A percentile compares a stretch with the other conserved stretches of the same genome.
Evolutionary conservation across 2,329 filamentous ascomycete genomes (phyloP).

Genomic region (Aspergillus ochraceus): DNA sequence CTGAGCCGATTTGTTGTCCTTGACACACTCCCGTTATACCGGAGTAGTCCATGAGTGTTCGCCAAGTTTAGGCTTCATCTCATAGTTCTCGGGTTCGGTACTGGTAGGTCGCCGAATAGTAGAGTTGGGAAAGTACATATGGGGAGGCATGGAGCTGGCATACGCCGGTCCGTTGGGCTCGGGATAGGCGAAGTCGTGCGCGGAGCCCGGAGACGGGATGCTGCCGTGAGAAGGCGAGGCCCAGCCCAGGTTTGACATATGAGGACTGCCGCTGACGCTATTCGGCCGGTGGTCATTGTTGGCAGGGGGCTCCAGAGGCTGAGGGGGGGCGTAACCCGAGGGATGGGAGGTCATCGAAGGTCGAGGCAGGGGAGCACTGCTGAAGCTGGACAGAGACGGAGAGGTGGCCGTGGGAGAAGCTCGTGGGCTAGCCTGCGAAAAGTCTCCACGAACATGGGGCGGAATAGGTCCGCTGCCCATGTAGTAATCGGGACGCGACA

Average conservation of each 20-base stretch:
- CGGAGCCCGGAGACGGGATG: slow-evolving; percentile 68
- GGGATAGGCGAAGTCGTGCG: slow-evolving; percentile 79
- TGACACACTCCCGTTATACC: slow-evolving; percentile 23
- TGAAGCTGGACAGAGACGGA: slow-evolving; percentile 64
- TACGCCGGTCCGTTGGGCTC: slow-evolving; percentile 63
- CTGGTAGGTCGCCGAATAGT: slow-evolving; percentile 72
- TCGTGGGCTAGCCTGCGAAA: slow-evolving; percentile 68
- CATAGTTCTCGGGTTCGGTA: slow-evolving; percentile 69
- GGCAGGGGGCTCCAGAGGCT: slow-evolving; percentile 77
- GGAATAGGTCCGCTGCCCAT: slow-evolving; percentile 78
- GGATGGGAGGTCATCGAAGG: slow-evolving; percentile 81
- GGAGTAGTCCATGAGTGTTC: slow-evolving; percentile 40
- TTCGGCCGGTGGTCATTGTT: slow-evolving; percentile 73
- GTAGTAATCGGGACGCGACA: slow-evolving; percentile 77
- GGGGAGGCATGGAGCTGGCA: slow-evolving; percentile 48
- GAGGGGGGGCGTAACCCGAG: slow-evolving; percentile 75
- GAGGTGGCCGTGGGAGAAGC: slow-evolving; percentile 64
- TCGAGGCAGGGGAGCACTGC: slow-evolving; percentile 49
- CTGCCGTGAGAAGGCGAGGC: slow-evolving; percentile 76
- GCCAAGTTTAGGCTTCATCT: slow-evolving; percentile 54
- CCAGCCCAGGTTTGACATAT: slow-evolving; percentile 81
- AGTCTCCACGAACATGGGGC: slow-evolving; percentile 75
- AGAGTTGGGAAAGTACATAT: slow-evolving; percentile 72
- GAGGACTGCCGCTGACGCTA: slow-evolving; percentile 80
- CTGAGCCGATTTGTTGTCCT: not conserved